Conservation (phyloP, 257 asterid genomes). For the Solanum chaucha region DNA sequence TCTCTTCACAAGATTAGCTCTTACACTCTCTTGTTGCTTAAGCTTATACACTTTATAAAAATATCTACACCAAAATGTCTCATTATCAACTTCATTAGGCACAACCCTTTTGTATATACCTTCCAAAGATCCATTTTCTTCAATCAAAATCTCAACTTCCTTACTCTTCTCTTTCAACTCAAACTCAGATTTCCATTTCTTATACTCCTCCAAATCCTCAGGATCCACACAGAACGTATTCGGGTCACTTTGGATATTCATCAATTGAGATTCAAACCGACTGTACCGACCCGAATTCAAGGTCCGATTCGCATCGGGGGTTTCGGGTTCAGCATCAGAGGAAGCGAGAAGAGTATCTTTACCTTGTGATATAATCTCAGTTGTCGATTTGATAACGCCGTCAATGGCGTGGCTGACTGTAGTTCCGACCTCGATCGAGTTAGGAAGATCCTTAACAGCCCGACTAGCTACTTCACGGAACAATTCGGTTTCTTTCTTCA, state of each 20-base stretch:
- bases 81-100: conserved; percentile 47
- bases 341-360: conserved; percentile 29
- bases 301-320: conserved; percentile 35
- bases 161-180: conserved; percentile 27
- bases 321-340: conserved; percentile 53
- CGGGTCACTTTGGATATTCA: conserved; percentile 42
- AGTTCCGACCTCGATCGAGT: conserved; percentile 75
- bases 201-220: conserved; percentile 64
- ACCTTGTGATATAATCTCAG: conserved; percentile 54
- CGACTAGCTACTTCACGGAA: conserved; percentile 74
- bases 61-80: conserved; percentile 71
- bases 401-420: conserved; percentile 49
- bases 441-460: conserved; percentile 93
- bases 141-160: conserved; percentile 47
- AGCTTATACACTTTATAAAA: conserved; percentile 74
- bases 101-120: conserved; percentile 34
- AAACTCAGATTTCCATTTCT: conserved; percentile 50
- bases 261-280: conserved; percentile 64
- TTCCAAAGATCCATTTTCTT: conserved; percentile 46
- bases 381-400: conserved; percentile 66
- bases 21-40: conserved; percentile 63
- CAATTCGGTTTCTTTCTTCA: conserved; percentile 60
- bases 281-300: conserved; percentile 40
- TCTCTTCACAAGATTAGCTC: conserved; percentile 70
- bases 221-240: conserved; percentile 56